Conservation (phyloP, 768 basidiomycete genomes). For the Lactarius hengduanensis region DNA sequence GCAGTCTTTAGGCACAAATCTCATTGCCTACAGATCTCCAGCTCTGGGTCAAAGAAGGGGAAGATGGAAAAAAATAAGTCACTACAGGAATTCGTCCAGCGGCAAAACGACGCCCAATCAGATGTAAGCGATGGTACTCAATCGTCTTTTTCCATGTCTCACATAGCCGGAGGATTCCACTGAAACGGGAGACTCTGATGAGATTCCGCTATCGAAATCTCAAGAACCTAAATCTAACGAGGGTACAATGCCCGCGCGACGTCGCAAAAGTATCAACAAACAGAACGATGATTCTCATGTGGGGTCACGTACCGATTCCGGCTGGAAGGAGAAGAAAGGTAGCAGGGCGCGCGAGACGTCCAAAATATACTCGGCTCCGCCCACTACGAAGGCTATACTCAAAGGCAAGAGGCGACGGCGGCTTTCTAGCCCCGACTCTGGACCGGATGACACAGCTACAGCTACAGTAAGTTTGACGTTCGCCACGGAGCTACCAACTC, state of each 20-base stretch:
- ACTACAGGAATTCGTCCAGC: constrained; percentile 29
- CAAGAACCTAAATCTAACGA: neutral
- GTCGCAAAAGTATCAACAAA: neutral
- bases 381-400: neutral
- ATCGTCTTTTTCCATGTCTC: constrained; percentile 1
- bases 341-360: neutral
- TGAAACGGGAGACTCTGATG: constrained; percentile 20
- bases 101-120: constrained; percentile 20
- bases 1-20: neutral
- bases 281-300: neutral
- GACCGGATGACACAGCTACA: neutral
- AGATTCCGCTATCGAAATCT: constrained; percentile 13
- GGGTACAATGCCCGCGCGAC: neutral
- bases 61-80: constrained; percentile 23
- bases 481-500: neutral
- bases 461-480: constrained; percentile 8
- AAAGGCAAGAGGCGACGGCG: constrained; percentile 14
- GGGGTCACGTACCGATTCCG: neutral
- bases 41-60: constrained; percentile 14
- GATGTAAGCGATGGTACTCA: constrained; percentile 16
- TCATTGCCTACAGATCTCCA: constrained; percentile 14
- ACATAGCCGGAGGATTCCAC: constrained; percentile 14
- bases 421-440: constrained; percentile 2
- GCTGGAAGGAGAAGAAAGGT: constrained; percentile 3
- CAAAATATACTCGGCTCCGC: neutral